These are phyloP conservation scores for Chaetomium sp. DNA, from an alignment of 2,329 filamentous ascomycete genomes.

Conservation along the genomic window DNA sequence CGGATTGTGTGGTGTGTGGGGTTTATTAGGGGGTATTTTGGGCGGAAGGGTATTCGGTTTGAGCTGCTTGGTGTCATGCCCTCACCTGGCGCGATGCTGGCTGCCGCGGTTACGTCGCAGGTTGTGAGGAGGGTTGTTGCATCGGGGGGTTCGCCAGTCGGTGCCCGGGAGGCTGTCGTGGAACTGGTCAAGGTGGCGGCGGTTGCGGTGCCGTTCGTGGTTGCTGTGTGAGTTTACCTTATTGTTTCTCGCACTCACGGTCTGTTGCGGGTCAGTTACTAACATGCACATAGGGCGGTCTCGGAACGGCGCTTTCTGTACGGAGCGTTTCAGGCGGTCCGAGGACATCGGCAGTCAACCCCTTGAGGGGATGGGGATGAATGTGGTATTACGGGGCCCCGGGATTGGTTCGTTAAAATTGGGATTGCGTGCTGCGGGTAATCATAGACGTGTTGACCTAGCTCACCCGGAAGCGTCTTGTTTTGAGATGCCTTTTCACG, in stretches of 20 bases:
- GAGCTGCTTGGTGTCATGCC: conserved; percentile 48
- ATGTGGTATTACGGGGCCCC: background rate
- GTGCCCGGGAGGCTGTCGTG: conserved; percentile 39
- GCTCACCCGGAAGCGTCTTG: background rate
- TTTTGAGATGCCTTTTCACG: background rate
- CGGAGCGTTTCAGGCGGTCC: conserved; percentile 52
- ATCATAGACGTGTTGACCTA: background rate
- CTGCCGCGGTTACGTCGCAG: conserved; percentile 49
- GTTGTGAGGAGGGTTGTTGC: conserved; percentile 42
- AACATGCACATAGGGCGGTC: conserved; percentile 49
- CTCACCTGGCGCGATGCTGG: conserved; percentile 45
- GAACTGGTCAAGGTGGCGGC: conserved; percentile 53
- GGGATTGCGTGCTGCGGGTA: background rate
- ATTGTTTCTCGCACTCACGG: background rate
- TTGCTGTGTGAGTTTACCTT: conserved; percentile 60
- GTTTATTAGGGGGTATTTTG: conserved; percentile 72
- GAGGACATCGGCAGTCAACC: conserved; percentile 35
- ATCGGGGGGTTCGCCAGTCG: conserved; percentile 30
- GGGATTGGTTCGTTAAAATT: background rate
- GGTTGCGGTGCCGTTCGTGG: conserved; percentile 54
- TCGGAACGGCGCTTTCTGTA: conserved; percentile 58
- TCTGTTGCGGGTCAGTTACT: conserved; percentile 35
- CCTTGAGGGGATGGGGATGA: background rate
- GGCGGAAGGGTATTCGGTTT: conserved; percentile 47
- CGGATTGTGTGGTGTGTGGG: conserved; percentile 77